Base-by-base conservation (phyloP, 306 rosid species). In the Herpetospermum pedunculosum region DNA sequence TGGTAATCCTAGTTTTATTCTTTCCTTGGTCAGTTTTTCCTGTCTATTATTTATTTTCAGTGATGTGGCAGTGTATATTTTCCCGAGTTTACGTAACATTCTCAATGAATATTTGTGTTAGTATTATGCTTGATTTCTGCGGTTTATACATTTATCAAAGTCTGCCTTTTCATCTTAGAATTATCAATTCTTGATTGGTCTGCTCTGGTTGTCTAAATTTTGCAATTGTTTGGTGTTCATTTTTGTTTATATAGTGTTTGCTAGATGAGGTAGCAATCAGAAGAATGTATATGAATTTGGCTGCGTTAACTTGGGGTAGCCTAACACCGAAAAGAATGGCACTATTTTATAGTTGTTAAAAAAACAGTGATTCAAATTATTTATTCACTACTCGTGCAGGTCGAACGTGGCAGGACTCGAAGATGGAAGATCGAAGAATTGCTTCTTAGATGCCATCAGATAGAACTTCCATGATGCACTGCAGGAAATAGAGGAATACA, bases 1-100 rank as follows among this genome's bases (percentile, higher is more conserved):
- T 47, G 74, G 29, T 70, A 47, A 47, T 70, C 29, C 74, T 70
- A 46, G 74, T 70, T 8, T 70, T 29, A 29, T 70, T 70, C 41
- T 46, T 47, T n/a, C 74, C 41, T 0, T 43, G 35, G 38, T 70
- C 41, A 8, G 74, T 28, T 26, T 26, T 28, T 70, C 21, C 53
- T 70, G 74, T 29, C 14, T 70, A 70, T 70, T 70, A 70, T 70
- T 70, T 70, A 16, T 15, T 68, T 38, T 25, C 16, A 12, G 48
- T 7, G 30, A 40, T 23, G 49, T 21, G 53, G 54, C 14, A 26
- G 1, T 25, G 74, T 26, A 29, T 70, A 47, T 26, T 13, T 68
- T 29, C 43, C 28, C 15, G 38, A 69, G 53, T 8, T 32, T 26
- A 44, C 11, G 6, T 23, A 14, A 47, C 6, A 0, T 47, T 69